Conservation (phyloP, 257 asterid genomes). For the Schizonepeta tenuifolia region DNA sequence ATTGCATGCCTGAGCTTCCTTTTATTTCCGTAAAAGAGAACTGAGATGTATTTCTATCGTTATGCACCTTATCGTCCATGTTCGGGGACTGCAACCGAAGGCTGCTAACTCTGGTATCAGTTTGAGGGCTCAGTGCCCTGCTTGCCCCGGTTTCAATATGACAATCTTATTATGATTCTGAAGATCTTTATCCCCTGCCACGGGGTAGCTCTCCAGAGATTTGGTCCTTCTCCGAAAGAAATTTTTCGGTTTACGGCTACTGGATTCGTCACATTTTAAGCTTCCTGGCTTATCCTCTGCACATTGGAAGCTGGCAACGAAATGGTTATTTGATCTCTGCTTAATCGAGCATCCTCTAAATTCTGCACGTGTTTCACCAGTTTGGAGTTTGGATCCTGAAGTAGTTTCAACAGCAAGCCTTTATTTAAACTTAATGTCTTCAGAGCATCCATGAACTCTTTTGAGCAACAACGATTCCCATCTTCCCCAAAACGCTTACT, state of each 20-base stretch:
- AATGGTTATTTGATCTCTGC: slow-evolving; percentile 38
- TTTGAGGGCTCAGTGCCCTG: slow-evolving; percentile 44
- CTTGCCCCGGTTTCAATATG: slow-evolving; percentile 75
- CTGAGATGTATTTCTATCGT: slow-evolving; percentile 55
- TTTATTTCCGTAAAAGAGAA: slow-evolving; percentile 88
- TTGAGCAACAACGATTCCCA: slow-evolving; percentile 49
- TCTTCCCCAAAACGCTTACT: slow-evolving; percentile 54
- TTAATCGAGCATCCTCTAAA: slow-evolving; percentile 47
- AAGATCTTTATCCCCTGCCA: slow-evolving; percentile 48
- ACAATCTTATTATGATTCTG: slow-evolving; percentile 65
- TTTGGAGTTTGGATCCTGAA: slow-evolving; percentile 63
- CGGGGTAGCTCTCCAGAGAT: slow-evolving; percentile 63
- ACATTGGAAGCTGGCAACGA: slow-evolving; percentile 41
- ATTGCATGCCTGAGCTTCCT: slow-evolving; percentile 84
- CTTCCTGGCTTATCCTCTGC: slow-evolving; percentile 42
- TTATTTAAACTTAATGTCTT: slow-evolving; percentile 54
- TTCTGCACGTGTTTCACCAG: slow-evolving; percentile 54
- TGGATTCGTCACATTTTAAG: slow-evolving; percentile 51
- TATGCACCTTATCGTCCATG: slow-evolving; percentile 37
- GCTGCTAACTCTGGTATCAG: slow-evolving; percentile 34
- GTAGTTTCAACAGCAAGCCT: slow-evolving; percentile 61
- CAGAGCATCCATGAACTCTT: slow-evolving; percentile 74
- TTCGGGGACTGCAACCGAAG: slow-evolving; percentile 38
- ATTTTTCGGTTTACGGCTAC: slow-evolving; percentile 50
- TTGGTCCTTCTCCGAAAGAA: slow-evolving; percentile 81